Percentiles rank a stretch among this genome's conserved stretches.
Evolutionary conservation across 2,329 filamentous ascomycete genomes (phyloP).

Genomic region (Fonsecaea nubica): DNA sequence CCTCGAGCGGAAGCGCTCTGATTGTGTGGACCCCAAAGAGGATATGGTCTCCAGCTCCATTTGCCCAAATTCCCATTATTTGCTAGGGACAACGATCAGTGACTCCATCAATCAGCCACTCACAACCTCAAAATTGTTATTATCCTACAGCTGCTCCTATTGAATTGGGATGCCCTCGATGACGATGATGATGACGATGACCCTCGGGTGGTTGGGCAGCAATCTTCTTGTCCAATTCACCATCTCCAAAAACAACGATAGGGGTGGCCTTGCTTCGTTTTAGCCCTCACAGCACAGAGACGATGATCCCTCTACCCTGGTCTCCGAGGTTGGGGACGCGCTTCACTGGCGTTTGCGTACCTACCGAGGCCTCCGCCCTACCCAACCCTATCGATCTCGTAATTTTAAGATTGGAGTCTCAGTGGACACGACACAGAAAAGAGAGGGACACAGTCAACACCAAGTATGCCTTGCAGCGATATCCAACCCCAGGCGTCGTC

Average conservation of each 20-base stretch:
- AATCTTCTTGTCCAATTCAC: background rate
- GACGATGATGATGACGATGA: background rate
- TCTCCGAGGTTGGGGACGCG: background rate
- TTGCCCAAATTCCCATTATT: background rate
- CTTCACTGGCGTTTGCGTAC: background rate
- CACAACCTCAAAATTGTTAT: background rate
- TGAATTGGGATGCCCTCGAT: background rate
- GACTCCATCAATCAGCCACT: background rate
- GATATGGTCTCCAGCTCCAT: background rate
- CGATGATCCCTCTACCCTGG: background rate
- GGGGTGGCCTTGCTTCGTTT: background rate
- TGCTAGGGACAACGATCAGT: background rate
- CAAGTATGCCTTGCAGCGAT: background rate
- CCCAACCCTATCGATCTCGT: background rate
- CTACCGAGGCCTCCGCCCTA: background rate
- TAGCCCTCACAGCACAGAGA: background rate
- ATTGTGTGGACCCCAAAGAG: background rate
- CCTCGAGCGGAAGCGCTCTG: constrained; percentile 2
- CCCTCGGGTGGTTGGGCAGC: background rate
- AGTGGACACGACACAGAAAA: background rate
- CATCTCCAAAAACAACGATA: background rate
- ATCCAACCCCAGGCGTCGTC: background rate
- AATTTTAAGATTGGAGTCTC: background rate
- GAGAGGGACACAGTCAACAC: background rate
- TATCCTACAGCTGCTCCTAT: background rate